Evolutionary conservation across 768 basidiomycete genomes (phyloP), one percentile per base, ranked within the genome.

Genomic region (Lentinula raphanica): DNA sequence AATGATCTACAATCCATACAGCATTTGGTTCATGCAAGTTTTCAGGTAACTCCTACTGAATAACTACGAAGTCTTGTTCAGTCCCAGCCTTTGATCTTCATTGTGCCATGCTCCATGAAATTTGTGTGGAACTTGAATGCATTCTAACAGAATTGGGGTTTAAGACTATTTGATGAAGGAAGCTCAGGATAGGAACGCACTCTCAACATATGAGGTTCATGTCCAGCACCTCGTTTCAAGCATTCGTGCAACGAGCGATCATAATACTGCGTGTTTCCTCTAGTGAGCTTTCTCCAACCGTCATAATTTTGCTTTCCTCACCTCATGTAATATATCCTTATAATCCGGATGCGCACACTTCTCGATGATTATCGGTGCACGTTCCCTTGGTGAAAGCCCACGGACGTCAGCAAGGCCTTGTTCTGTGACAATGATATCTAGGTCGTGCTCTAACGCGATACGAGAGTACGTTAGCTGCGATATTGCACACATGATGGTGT

Each of bases 281-380:
- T 15, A 27, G 27, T n/a, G 3, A 23, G 21, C 25, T 38, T n/a
- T 13, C 5, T 25, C 9, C 1, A 42, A 42, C 5, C n/a, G 13
- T 35, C 42, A 27, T 45, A 19, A 63, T 45, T 15, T 2, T 11
- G 29, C 54, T 38, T 42, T 7, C 57, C 69, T 19, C 29, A 75
- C 73, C 61, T 77, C 77, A 55, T 67, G 67, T 46, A 80, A 60
- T 35, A 73, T 56, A 53, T 76, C 75, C 62, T 68, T 70, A 45
- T 78, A 80, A 63, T 78, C 75, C 0, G 77, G 78, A 58, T 80
- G 77, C 12, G 79, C 77, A 58, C 79, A 80, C 28, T 79, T 76
- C 49, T 76, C 65, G 32, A 80, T 80, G 59, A 80, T 78, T 13
- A 76, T 5, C 1, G 76, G 76, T 0, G 79, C 79, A 9, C 77